Evolutionary conservation across 176 grass and related monocot species (phyloP).

Genomic region (Thalia dealbata): DNA sequence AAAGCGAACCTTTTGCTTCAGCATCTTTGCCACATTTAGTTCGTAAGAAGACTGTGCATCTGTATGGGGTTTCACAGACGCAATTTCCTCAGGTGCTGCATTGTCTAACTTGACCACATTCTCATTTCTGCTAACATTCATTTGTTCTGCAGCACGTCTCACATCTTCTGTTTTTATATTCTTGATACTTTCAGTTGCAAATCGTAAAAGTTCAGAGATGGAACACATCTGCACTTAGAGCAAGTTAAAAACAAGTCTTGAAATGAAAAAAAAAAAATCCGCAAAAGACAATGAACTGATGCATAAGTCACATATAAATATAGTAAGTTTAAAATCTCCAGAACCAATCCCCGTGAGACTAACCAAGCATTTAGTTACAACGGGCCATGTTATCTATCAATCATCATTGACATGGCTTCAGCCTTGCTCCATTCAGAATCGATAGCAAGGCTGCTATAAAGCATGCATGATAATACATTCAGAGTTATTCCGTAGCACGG

Average conservation of each 20-base stretch:
- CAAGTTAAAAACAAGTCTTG: neutral
- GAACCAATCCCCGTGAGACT: too few species aligned
- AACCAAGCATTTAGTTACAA: too few species aligned
- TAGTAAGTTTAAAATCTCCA: too few species aligned
- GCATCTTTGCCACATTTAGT: conserved; percentile 57
- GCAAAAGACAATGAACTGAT: too few species aligned
- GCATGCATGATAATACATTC: too few species aligned
- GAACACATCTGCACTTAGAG: conserved; percentile 54
- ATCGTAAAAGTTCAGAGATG: conserved; percentile 57
- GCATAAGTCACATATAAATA: too few species aligned
- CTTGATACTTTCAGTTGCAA: conserved; percentile 85
- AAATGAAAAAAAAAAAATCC: neutral
- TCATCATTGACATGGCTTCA: too few species aligned
- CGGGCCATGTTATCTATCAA: too few species aligned
- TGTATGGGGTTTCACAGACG: conserved; percentile 66
- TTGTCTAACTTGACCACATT: conserved; percentile 70
- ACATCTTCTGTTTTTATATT: conserved; percentile 68
- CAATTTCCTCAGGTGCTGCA: conserved; percentile 65
- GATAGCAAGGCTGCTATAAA: too few species aligned
- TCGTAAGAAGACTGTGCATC: conserved; percentile 59
- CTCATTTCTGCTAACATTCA: conserved; percentile 56
- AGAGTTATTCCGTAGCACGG: too few species aligned
- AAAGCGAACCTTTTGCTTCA: conserved; percentile 70
- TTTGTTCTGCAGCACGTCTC: conserved; percentile 60
- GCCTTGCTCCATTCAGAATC: too few species aligned